Base-by-base conservation (phyloP, 83 land plant species). In the Picea abies region DNA sequence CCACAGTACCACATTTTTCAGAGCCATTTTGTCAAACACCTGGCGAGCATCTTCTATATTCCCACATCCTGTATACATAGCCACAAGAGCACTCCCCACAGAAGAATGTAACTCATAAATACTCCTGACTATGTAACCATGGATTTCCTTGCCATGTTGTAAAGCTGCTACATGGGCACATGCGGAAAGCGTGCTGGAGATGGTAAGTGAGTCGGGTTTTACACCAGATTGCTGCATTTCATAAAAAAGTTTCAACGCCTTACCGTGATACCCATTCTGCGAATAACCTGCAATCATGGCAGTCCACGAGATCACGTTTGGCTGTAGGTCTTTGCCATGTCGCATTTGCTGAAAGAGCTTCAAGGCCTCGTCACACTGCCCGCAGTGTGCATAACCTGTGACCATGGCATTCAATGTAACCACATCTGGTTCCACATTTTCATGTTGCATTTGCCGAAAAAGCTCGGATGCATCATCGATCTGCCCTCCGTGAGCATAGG, bases 221-320 rank as follows among this genome's bases (percentile, higher is more conserved):
- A 91, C 71, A 29, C 89, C 90, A 65, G 84, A 44, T 66, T 63
- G 79, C 65, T 80, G 82, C 95, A 93, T 91, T 61, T 84, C 80
- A 14, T 72, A 12, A 67, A 85, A 91, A 47, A 86, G 63, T 0
- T 61, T n/a, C 79, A 91, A 65, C 14, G 93, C 92, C 75, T 91
- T 85, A 60, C 9, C 82, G 41, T 79, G 85, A 84, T 66, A 60
- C 6, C 95, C 95, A 81, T 76, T 79, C 76, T 85, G 83, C 0
- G 85, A 84, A 85, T 89, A 83, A 25, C 95, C 95, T 41, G 92
- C 88, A 80, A 93, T 93, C 82, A 93, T 83, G 25, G 86, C 88
- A 82, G 90, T 93, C 95, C 95, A 93, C 3, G 91, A 90, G 6
- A 91, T 83, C 62, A 81, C 90, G 85, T 88, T 91, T 20, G 90